These are phyloP conservation scores for Cochliopodium minus DNA, from an alignment of 208 protist species.

Conservation along the genomic window DNA sequence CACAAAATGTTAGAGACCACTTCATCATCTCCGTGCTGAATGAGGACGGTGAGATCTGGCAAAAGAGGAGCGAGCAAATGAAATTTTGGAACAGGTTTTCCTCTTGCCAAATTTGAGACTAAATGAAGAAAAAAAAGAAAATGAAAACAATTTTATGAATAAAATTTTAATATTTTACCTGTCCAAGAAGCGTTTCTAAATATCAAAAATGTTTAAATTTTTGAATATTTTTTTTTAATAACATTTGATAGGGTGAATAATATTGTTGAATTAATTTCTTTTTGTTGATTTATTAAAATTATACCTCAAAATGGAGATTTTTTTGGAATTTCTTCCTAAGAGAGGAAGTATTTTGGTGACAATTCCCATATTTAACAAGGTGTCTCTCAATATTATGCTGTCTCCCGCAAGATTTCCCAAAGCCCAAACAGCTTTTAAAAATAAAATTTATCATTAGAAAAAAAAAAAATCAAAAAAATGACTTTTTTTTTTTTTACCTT, in stretches of 20 bases:
- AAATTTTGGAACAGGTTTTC: constrained; percentile 73
- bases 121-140: too few species aligned
- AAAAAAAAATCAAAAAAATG: not conserved
- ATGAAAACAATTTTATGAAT: too few species aligned
- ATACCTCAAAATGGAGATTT: too few species aligned
- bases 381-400: constrained; percentile 61
- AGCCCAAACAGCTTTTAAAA: constrained; percentile 81
- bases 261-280: too few species aligned
- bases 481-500: constrained; percentile 29
- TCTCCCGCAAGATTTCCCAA: constrained; percentile 97
- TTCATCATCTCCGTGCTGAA: constrained; percentile 66
- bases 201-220: constrained; percentile 38
- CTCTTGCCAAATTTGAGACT: constrained; percentile 90
- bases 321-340: too few species aligned
- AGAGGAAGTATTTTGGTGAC: too few species aligned
- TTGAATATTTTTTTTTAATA: constrained; percentile 33
- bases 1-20: constrained; percentile 25
- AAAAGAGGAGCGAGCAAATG: constrained; percentile 48
- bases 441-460: not conserved
- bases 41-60: constrained; percentile 55
- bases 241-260: too few species aligned
- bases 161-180: too few species aligned
- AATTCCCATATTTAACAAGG: constrained; percentile 60
- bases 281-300: too few species aligned
- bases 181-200: constrained; percentile 87